A percentile compares a stretch with the other conserved stretches of the same genome.
These are phyloP conservation scores for Tricholoma sp. DNA, from an alignment of 768 basidiomycete species.

Conservation along the genomic window DNA sequence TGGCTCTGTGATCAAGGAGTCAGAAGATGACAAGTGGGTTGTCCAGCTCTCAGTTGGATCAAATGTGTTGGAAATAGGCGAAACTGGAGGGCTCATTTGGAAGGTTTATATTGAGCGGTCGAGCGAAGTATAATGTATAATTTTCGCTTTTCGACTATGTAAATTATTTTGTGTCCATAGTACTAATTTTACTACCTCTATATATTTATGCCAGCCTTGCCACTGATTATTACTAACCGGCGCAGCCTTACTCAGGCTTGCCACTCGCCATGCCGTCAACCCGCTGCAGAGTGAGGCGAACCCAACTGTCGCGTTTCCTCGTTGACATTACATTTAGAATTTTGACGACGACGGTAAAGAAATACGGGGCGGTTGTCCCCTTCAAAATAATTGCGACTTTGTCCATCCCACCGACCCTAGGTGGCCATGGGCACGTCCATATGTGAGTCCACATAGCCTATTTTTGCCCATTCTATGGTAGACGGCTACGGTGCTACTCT, in stretches of 20 bases:
- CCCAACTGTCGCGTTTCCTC: not conserved
- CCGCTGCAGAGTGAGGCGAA: slow-evolving; percentile 14
- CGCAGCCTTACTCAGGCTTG: no score
- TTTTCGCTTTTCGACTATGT: not conserved
- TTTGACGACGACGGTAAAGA: slow-evolving; percentile 18
- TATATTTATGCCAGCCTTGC: no score
- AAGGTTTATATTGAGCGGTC: slow-evolving; percentile 59
- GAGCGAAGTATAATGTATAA: slow-evolving; percentile 9
- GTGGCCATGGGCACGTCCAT: slow-evolving; percentile 15
- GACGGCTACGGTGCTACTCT: not conserved
- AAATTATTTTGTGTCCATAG: no score
- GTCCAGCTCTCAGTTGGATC: slow-evolving; percentile 52
- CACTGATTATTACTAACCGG: no score
- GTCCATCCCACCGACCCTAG: slow-evolving; percentile 20
- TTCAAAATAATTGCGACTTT: slow-evolving; percentile 14
- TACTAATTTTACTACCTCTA: not conserved
- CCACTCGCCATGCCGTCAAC: not conserved
- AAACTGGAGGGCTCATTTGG: slow-evolving; percentile 65
- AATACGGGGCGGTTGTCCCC: slow-evolving; percentile 12
- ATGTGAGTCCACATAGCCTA: not conserved
- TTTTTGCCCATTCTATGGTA: not conserved
- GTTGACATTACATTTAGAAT: slow-evolving; percentile 11
- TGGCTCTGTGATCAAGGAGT: slow-evolving; percentile 43
- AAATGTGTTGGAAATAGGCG: slow-evolving; percentile 68
- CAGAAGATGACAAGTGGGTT: slow-evolving; percentile 53